Base-by-base conservation (phyloP, 306 rosid species). In the Trifolium dubium region DNA sequence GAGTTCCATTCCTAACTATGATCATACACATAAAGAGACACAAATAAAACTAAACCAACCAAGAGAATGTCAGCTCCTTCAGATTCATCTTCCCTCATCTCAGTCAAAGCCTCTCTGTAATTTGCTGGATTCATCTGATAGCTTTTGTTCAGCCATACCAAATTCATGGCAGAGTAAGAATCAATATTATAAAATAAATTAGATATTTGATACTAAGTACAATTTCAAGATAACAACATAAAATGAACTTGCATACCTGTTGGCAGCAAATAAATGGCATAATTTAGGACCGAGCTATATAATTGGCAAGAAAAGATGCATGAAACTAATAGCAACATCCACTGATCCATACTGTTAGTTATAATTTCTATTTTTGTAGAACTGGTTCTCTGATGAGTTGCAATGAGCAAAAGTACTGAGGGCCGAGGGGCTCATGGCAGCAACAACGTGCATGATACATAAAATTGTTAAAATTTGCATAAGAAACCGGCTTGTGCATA, bases 71-170 rank as follows among this genome's bases (percentile, higher is more conserved):
- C 99, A 4, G 97, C 99, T 77, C 96, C 99, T 90, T 94, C 99
- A 61, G 95, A 67, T 69, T 87, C 96, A 55, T 94, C 99, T 85
- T 83, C 95, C 40, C 85, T 85, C 85, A 89, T 79, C 86, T 94
- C 99, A 46, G 85, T 75, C 68, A 94, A 62, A 66, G 99, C 97
- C 81, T 94, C 99, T 83, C 97, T 88, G 35, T 85, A 92, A 74
- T 94, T 94, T 74, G 99, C 97, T 3, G 99, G 96, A 75, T 92
- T 82, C 96, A 94, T 94, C 89, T 94, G 99, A 79, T 94, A 94
- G 80, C 99, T 92, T 79, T 67, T 49, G 64, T 85, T 76, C 71
- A 64, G 39, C 80, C 83, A 83, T 44, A 61, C 78, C 70, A 67
- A 74, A 54, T 77, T 81, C 34, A 74, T 59, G 60, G 49, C 71